Conservation (phyloP, 2,329 filamentous ascomycete species). For the Dothiorella sarmentorum region DNA sequence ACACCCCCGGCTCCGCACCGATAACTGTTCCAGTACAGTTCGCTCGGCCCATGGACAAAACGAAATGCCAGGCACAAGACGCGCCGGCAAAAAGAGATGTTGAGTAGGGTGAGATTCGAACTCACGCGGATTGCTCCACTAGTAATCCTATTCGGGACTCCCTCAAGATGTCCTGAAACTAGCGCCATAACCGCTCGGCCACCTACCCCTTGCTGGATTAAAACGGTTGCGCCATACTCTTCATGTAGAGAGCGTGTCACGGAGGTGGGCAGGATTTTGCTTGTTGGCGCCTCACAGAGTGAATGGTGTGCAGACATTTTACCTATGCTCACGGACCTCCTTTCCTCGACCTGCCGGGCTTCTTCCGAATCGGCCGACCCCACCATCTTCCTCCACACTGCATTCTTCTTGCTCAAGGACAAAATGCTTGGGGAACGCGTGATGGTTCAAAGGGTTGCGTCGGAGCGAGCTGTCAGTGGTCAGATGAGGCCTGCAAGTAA, state of each 20-base stretch:
- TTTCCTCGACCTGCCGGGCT: neutral
- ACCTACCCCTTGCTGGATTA: neutral
- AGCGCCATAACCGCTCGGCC: constrained; percentile 14
- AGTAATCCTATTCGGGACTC: constrained; percentile 11
- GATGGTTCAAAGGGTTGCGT: no score
- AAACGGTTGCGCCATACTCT: no score
- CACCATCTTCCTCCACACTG: neutral
- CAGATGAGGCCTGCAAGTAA: neutral
- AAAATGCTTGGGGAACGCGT: no score
- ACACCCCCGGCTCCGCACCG: neutral
- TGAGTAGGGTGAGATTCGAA: constrained; percentile 11
- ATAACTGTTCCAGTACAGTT: neutral
- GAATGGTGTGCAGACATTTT: neutral
- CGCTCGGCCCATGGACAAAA: neutral
- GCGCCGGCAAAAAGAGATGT: neutral
- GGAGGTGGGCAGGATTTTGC: no score
- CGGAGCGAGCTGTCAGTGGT: no score
- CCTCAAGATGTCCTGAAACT: neutral
- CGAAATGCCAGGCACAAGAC: neutral
- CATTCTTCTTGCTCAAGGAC: neutral
- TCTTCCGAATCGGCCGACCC: neutral
- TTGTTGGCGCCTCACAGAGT: no score
- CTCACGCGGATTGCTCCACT: constrained; percentile 11
- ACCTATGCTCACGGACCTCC: constrained; percentile 1
- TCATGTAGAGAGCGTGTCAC: no score